Evolutionary conservation across 2,329 filamentous ascomycete genomes (phyloP).

Genomic region (Fusarium sp.): DNA sequence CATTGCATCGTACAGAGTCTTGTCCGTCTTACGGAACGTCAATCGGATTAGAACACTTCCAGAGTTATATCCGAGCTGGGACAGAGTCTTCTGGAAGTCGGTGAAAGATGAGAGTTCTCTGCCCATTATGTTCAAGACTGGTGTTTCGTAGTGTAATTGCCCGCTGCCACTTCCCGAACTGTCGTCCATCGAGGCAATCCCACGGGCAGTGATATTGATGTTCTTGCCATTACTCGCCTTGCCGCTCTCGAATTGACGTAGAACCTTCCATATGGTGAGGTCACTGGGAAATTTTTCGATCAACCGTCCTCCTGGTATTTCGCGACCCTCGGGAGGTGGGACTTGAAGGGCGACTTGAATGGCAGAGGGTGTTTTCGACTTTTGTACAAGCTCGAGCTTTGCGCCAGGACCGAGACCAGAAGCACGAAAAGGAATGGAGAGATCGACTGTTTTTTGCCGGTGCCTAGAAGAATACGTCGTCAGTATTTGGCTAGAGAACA

Average conservation of each 20-base stretch:
- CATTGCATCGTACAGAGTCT: slow-evolving; percentile 88
- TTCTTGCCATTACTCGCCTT: slow-evolving; percentile 68
- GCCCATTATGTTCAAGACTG: slow-evolving; percentile 85
- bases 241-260: slow-evolving; percentile 89
- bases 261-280: slow-evolving; percentile 86
- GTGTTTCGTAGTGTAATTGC: slow-evolving; percentile 87
- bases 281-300: slow-evolving; percentile 89
- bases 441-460: slow-evolving; percentile 86
- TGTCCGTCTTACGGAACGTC: slow-evolving; percentile 78
- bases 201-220: slow-evolving; percentile 86
- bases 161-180: slow-evolving; percentile 70
- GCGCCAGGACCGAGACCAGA: slow-evolving; percentile 86
- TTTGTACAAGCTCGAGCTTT: slow-evolving; percentile 90
- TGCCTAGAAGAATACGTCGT: slow-evolving; percentile 61
- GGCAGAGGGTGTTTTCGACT: slow-evolving; percentile 84
- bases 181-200: slow-evolving; percentile 70
- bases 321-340: slow-evolving; percentile 74
- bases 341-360: slow-evolving; percentile 92
- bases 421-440: slow-evolving; percentile 85
- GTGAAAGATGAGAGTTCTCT: slow-evolving; percentile 79
- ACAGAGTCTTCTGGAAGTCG: slow-evolving; percentile 89
- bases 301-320: slow-evolving; percentile 73
- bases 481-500: background rate
- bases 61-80: slow-evolving; percentile 86
- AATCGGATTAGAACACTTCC: slow-evolving; percentile 84